Conservation (phyloP, 2,329 filamentous ascomycete species). For the Aspergillus pseudoglaucus region DNA sequence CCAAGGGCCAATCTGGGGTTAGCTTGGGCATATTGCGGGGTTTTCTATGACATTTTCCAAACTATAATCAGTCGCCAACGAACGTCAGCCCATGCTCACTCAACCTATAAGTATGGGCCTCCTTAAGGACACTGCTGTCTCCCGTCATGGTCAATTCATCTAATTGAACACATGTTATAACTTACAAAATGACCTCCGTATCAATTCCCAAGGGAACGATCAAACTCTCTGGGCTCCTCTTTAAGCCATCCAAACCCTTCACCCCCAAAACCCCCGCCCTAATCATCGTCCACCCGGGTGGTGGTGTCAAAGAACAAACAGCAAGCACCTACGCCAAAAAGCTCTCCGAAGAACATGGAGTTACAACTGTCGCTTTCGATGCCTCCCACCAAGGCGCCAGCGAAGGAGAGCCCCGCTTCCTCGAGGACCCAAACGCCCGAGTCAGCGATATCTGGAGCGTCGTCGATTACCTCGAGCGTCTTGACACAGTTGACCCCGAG, state of each 20-base stretch:
- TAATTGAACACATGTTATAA: too few relatives aligned
- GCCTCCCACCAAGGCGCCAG: slow-evolving; percentile 19
- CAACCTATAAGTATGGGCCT: too few relatives aligned
- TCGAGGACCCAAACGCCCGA: slow-evolving; percentile 17
- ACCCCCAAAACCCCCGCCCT: slow-evolving; percentile 7
- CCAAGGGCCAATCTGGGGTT: too few relatives aligned
- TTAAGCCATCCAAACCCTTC: neutral
- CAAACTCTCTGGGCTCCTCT: neutral
- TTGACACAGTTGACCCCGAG: slow-evolving; percentile 14
- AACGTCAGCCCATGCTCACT: too few relatives aligned
- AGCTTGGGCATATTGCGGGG: too few relatives aligned
- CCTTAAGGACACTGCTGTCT: too few relatives aligned
- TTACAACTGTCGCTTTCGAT: slow-evolving; percentile 14
- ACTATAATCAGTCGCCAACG: too few relatives aligned
- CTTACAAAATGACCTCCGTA: neutral
- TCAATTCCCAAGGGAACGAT: neutral
- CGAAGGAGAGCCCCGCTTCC: slow-evolving; percentile 14
- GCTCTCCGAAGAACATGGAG: slow-evolving; percentile 9
- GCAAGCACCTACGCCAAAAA: slow-evolving; percentile 15
- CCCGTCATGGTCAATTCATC: too few relatives aligned
- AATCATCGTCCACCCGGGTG: slow-evolving; percentile 16
- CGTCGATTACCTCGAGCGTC: slow-evolving; percentile 17
- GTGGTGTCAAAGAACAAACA: slow-evolving; percentile 18
- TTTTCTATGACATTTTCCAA: too few relatives aligned
- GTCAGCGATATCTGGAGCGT: slow-evolving; percentile 18